Evolutionary conservation across 1,284 basidiomycete species (phyloP).

Genomic region (Ceratobasidium sp.): DNA sequence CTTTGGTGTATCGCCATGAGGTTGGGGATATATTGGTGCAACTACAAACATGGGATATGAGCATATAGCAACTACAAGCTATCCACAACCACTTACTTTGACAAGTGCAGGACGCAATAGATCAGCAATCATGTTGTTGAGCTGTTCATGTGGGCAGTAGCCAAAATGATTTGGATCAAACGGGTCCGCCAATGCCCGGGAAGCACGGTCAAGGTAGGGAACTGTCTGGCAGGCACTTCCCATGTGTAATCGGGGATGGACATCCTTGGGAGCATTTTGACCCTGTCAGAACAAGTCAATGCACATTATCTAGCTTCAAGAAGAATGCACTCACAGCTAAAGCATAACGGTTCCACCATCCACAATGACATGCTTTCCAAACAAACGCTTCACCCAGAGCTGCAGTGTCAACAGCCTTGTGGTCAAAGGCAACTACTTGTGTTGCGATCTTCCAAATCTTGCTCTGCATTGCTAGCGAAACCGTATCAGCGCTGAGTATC

Average conservation of each 20-base stretch:
- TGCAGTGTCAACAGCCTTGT: background rate
- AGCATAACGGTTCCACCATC: background rate
- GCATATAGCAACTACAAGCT: background rate
- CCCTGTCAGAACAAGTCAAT: background rate
- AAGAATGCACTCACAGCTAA: background rate
- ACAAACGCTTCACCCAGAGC: background rate
- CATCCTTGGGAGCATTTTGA: background rate
- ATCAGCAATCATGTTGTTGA: background rate
- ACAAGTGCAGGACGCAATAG: background rate
- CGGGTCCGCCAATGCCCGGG: background rate
- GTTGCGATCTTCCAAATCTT: background rate
- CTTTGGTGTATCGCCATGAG: slow-evolving; percentile 1
- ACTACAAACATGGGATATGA: background rate
- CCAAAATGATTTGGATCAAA: slow-evolving; percentile 2
- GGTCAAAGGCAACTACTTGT: background rate
- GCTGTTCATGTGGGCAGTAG: slow-evolving; percentile 1
- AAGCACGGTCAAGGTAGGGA: background rate
- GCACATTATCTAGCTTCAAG: too few species aligned
- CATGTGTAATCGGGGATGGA: background rate
- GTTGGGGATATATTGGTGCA: background rate
- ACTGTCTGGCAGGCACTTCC: background rate
- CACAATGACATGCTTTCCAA: background rate
- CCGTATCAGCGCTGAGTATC: background rate
- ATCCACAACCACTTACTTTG: background rate
- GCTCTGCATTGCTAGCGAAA: background rate